Evolutionary conservation across 2,329 filamentous ascomycete genomes (phyloP), one percentile per base, ranked within the genome.

Genomic region (Fusarium liriodendri): DNA sequence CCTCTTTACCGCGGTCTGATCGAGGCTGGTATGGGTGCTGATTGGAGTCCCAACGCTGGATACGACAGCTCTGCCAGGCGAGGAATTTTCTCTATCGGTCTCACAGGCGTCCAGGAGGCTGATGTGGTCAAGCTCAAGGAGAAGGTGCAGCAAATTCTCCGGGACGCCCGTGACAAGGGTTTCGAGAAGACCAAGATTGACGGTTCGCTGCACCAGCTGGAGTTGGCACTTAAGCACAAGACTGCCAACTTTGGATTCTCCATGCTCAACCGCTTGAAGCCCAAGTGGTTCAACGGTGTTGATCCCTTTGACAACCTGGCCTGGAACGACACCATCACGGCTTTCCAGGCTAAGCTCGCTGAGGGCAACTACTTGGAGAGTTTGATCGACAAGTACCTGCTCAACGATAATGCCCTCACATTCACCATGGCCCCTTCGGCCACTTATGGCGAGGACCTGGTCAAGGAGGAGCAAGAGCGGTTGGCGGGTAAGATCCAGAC

Each of bases 171-270:
- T 20, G 85, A 91, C 29, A 93, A 92, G 69, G 96, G 97, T 0
- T 98, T 99, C 76, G 95, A 97, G 68, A 88, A 92, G 78, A 91
- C 92, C 77, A 99, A 99, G 83, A 94, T 99, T 68, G 94, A 98
- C 72, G 97, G 97, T 4, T 93, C 97, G 72, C 88, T 99, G 63
- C 97, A 99, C 82, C 96, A 98, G 82, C 85, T 98, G 5, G 97
- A 99, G 81, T 88, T 99, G n/a, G 89, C 92, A 0, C 85, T 98
- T 58, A 98, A 98, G 84, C 95, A 99, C 85, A 98, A 98, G 87
- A 98, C 95, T 1, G 94, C 97, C 64, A 95, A 93, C 78, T 99
- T 99, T 80, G 97, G 97, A 16, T 94, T 98, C 88, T 92, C 92
- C 20, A 89, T 98, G 62, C 90, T 99, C 83, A 94, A 98, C 77